Base-by-base conservation (phyloP, 2,329 filamentous ascomycete species). In the Periconia sp. region DNA sequence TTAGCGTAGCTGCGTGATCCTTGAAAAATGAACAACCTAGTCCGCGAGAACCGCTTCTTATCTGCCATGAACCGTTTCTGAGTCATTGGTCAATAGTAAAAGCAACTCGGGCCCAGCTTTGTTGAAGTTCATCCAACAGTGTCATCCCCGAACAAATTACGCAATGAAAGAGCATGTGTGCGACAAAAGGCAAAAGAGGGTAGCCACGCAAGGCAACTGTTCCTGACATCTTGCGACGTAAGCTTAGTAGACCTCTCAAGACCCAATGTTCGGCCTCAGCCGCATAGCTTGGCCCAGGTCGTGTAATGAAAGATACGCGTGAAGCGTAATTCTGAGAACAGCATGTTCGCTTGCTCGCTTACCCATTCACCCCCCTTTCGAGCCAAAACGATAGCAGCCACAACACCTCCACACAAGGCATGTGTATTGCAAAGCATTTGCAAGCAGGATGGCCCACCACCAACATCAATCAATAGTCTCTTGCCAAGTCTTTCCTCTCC, bases 351-450 rank as follows among this genome's bases (percentile, higher is more conserved):
- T 30, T 9, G 11, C 12, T 8, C 16, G 30, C 12, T 8, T 7
- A 33, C 10, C 5, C 15, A 18, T n/a, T 25, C 23, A n/a, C 8
- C 8, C 7, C 12, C 30, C 16, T 8, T 5, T 9, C 12, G 16
- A 11, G n/a, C 6, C 26, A 29, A 6, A 29, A 13, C 15, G 19
- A 31, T 32, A 32, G 13, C 10, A 6, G 8, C 6, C 6, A 33
- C 15, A 17, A 8, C 30, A 8, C 6, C 25, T 10, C 11, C 11
- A 28, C 16, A 18, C 10, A 30, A 11, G 21, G 6, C 12, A 21
- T n/a, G 7, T 12, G 3, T 32, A 42, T 33, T 28, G 19, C 15
- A 34, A 25, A 34, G 34, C 34, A 34, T 34, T 7, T 13, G 12
- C 23, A 35, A 35, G 23, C 32, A 30, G 24, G 16, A 16, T 18